A percentile compares a stretch with the other conserved stretches of the same genome.
Evolutionary conservation across 1,284 basidiomycete species (phyloP).

Genomic region (Ceratobasidium papillatum): DNA sequence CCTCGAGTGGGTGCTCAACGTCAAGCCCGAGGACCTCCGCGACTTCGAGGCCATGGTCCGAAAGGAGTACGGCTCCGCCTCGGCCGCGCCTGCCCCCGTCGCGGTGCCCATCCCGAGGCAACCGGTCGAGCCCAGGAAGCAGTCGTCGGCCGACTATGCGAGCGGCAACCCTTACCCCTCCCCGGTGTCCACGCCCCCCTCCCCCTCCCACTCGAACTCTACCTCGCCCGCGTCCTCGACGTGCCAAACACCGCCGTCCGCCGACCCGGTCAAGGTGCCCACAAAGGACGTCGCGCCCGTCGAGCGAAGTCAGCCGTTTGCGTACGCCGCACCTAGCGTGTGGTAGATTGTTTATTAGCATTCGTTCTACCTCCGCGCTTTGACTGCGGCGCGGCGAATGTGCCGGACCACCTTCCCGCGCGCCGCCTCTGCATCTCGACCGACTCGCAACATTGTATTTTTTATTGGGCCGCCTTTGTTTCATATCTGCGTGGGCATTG

Average conservation of each 20-base stretch:
- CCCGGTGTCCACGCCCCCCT: slow-evolving; percentile 43
- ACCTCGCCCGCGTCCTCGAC: slow-evolving; percentile 46
- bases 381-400: background rate
- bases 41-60: slow-evolving; percentile 72
- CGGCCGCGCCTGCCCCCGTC: slow-evolving; percentile 12
- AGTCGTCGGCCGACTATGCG: slow-evolving; percentile 9
- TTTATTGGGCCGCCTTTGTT: slow-evolving; percentile 16
- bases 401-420: slow-evolving; percentile 9
- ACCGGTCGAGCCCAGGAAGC: slow-evolving; percentile 18
- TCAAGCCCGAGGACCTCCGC: slow-evolving; percentile 69
- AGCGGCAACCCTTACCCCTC: slow-evolving; percentile 41
- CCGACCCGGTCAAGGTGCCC: slow-evolving; percentile 37
- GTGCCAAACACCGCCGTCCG: slow-evolving; percentile 44
- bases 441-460: slow-evolving; percentile 25
- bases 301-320: slow-evolving; percentile 42
- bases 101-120: background rate
- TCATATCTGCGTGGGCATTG: slow-evolving; percentile 7
- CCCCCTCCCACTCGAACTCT: slow-evolving; percentile 44
- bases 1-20: slow-evolving; percentile 89
- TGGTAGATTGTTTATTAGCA: slow-evolving; percentile 35
- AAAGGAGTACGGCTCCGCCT: slow-evolving; percentile 61
- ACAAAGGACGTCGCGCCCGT: slow-evolving; percentile 32
- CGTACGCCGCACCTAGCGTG: slow-evolving; percentile 42
- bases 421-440: slow-evolving; percentile 27
- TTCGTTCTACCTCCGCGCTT: slow-evolving; percentile 26